A percentile compares a stretch with the other conserved stretches of the same genome.
phyloP scores from a whole-genome alignment of 192 early-diverging fungal genomes.

The Spizellomyces punctatus region DNA sequence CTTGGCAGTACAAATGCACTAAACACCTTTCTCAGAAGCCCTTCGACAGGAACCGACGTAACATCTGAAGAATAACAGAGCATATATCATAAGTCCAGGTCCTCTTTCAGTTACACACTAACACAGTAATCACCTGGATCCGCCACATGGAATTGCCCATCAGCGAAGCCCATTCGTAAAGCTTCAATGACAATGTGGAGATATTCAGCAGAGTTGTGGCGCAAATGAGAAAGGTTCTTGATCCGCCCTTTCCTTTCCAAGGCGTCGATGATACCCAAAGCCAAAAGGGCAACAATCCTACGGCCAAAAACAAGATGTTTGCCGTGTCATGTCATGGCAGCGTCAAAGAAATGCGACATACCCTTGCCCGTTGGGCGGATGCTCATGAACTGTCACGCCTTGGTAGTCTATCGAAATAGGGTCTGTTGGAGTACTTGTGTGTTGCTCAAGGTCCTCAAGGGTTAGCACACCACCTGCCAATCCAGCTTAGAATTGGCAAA shows the following conservation, averaged over 20 bases:
- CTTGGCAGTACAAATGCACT: no score
- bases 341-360: not conserved
- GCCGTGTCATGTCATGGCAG: not conserved
- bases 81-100: no score
- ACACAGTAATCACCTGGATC: slow-evolving; percentile 53
- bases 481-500: not conserved
- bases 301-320: not conserved
- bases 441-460: slow-evolving; percentile 62
- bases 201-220: slow-evolving; percentile 52
- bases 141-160: slow-evolving; percentile 64
- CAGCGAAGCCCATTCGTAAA: slow-evolving; percentile 77
- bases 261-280: slow-evolving; percentile 65
- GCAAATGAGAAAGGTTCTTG: slow-evolving; percentile 41
- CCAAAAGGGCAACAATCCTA: slow-evolving; percentile 68
- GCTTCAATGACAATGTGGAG: slow-evolving; percentile 71
- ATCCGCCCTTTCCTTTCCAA: slow-evolving; percentile 48
- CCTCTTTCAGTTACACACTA: no score
- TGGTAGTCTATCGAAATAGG: slow-evolving; percentile 70
- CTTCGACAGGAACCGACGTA: slow-evolving; percentile 45
- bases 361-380: slow-evolving; percentile 75
- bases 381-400: slow-evolving; percentile 64
- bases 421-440: slow-evolving; percentile 51
- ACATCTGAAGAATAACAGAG: not conserved
- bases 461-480: slow-evolving; percentile 63
- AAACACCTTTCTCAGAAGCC: slow-evolving; percentile 54